phyloP scores from a whole-genome alignment of 2,329 filamentous ascomycete genomes.

The Fusarium globosum region DNA sequence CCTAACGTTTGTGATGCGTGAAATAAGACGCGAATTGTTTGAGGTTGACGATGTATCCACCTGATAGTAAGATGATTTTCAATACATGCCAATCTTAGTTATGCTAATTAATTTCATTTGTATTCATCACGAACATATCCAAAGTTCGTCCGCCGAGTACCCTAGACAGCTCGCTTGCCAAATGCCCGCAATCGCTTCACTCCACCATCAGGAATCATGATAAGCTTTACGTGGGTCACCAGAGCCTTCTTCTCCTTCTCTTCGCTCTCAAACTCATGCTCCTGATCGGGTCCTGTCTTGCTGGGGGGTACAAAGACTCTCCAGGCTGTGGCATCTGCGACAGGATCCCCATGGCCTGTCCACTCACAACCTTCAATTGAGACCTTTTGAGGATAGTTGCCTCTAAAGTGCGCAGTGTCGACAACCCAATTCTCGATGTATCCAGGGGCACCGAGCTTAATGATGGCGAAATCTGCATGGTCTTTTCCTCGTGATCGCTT shows the following conservation, averaged over 20 bases:
- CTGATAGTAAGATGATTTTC: background rate
- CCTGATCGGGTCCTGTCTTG: slow-evolving; percentile 77
- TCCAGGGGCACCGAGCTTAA: slow-evolving; percentile 75
- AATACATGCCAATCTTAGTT: background rate
- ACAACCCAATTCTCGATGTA: slow-evolving; percentile 75
- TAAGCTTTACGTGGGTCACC: slow-evolving; percentile 88
- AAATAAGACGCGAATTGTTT: slow-evolving; percentile 34
- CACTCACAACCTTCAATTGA: slow-evolving; percentile 72
- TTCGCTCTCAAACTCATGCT: slow-evolving; percentile 72
- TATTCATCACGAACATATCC: background rate
- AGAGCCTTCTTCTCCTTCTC: slow-evolving; percentile 67
- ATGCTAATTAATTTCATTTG: slow-evolving; percentile 1
- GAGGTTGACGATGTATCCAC: slow-evolving; percentile 30
- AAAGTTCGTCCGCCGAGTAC: slow-evolving; percentile 3
- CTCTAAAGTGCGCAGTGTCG: slow-evolving; percentile 85
- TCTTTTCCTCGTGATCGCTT: slow-evolving; percentile 76
- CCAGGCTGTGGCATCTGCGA: slow-evolving; percentile 70
- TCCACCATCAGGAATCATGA: slow-evolving; percentile 92
- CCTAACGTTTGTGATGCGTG: slow-evolving; percentile 1
- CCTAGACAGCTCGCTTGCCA: slow-evolving; percentile 48
- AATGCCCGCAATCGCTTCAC: slow-evolving; percentile 81
- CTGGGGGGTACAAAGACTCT: slow-evolving; percentile 72
- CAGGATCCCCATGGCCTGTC: slow-evolving; percentile 65
- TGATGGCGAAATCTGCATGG: slow-evolving; percentile 85
- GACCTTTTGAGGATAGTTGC: slow-evolving; percentile 84